phyloP scores from a whole-genome alignment of 2,329 filamentous ascomycete species.

The Harringtonia lauricola region DNA sequence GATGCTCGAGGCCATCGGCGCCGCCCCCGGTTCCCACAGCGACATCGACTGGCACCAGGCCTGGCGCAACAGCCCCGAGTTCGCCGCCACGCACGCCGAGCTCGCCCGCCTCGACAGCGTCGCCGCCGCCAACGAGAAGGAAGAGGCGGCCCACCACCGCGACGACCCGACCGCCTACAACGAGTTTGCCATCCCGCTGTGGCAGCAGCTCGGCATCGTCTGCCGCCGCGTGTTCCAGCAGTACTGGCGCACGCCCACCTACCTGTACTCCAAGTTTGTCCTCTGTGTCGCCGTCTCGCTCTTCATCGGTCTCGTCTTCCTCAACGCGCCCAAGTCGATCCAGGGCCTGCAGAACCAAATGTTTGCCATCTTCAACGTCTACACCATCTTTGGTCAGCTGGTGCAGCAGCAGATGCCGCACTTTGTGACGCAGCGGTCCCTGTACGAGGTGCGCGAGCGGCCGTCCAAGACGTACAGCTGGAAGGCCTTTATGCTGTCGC shows the following conservation, averaged over 20 bases:
- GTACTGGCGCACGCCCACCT: constrained; percentile 81
- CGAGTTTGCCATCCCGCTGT: constrained; percentile 63
- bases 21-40: constrained; percentile 51
- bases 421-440: constrained; percentile 66
- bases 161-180: constrained; percentile 24
- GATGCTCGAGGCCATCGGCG: constrained; percentile 56
- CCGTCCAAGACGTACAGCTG: constrained; percentile 76
- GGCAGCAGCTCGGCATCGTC: constrained; percentile 48
- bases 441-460: constrained; percentile 77
- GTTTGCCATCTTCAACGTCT: constrained; percentile 74
- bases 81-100: constrained; percentile 42
- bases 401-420: constrained; percentile 75
- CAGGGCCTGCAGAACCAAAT: constrained; percentile 77
- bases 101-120: constrained; percentile 33
- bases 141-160: too few relatives aligned
- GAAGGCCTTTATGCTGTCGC: constrained; percentile 72
- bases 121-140: not conserved
- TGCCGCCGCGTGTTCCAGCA: constrained; percentile 55
- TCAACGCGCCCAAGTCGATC: constrained; percentile 54
- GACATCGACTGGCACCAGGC: constrained; percentile 53
- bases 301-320: constrained; percentile 77
- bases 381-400: constrained; percentile 69
- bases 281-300: constrained; percentile 55
- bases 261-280: constrained; percentile 72
- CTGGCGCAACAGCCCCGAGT: constrained; percentile 49